These are phyloP conservation scores for Colletotrichum navitas DNA, from an alignment of 2,329 filamentous ascomycete genomes.

Conservation along the genomic window DNA sequence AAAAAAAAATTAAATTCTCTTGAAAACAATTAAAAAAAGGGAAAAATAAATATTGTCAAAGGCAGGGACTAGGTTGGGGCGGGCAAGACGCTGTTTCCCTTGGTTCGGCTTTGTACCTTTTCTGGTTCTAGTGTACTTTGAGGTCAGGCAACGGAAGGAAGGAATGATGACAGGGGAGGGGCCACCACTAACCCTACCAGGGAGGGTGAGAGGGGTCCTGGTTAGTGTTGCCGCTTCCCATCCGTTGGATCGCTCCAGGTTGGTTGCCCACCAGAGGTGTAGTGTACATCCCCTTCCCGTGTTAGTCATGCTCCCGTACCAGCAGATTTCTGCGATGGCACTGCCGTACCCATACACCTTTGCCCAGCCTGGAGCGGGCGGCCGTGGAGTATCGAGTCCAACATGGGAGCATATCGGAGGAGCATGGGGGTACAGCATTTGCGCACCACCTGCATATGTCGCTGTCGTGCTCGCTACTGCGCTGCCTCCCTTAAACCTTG, in stretches of 20 bases:
- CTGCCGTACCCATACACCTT: conserved; percentile 22
- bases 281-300: neutral
- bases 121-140: neutral
- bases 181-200: neutral
- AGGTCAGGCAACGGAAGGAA: conserved; percentile 32
- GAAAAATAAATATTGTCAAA: neutral
- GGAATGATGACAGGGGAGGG: conserved; percentile 1
- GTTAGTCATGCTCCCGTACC: neutral
- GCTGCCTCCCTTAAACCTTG: neutral
- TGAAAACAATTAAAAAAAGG: neutral
- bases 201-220: neutral
- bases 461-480: neutral
- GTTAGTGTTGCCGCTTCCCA: conserved; percentile 29
- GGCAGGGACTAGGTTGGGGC: neutral
- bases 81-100: conserved; percentile 16
- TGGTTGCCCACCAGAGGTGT: conserved; percentile 13
- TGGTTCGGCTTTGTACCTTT: neutral
- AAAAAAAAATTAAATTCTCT: neutral
- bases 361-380: conserved; percentile 14
- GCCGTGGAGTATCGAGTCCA: neutral
- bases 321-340: conserved; percentile 1
- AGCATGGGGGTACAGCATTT: neutral
- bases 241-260: conserved; percentile 32
- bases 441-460: neutral
- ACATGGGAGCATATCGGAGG: neutral